Evolutionary conservation across 2,329 filamentous ascomycete species (phyloP).

Genomic region (Cercospora zeae-maydis): DNA sequence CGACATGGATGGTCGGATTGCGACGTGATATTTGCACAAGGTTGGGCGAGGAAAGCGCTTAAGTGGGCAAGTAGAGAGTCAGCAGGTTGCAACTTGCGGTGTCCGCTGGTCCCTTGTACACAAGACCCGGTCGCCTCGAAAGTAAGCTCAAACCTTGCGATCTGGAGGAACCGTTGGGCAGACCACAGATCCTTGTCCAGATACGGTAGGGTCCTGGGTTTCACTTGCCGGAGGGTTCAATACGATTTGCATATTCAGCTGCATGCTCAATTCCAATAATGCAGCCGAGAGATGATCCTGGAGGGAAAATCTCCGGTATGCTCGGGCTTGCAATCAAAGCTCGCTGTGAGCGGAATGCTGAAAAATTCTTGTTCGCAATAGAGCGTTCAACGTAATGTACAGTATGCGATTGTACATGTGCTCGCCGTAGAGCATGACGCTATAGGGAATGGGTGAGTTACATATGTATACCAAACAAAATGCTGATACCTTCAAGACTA

Average conservation of each 20-base stretch:
- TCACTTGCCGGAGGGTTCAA: background rate
- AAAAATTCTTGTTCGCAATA: background rate
- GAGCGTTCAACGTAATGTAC: background rate
- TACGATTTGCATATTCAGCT: background rate
- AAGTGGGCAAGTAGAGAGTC: background rate
- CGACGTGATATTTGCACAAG: too few species aligned
- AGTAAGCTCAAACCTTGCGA: background rate
- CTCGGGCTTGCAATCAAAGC: background rate
- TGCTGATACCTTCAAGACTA: background rate
- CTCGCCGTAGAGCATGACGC: background rate
- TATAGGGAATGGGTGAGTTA: background rate
- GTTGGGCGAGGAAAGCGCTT: background rate
- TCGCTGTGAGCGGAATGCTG: background rate
- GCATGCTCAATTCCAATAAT: background rate
- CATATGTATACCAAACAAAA: background rate
- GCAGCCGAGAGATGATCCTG: background rate
- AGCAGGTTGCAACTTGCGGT: too few species aligned
- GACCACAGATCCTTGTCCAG: background rate
- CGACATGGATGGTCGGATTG: background rate
- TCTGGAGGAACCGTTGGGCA: background rate
- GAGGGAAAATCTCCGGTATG: background rate
- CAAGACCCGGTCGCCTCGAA: background rate
- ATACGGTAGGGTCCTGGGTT: background rate
- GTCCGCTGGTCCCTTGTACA: background rate
- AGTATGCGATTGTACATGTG: background rate